Percentiles rank a stretch among this genome's conserved stretches.
phyloP scores from a whole-genome alignment of 148 eudicot genomes.

The Arctostaphylos glauca region DNA sequence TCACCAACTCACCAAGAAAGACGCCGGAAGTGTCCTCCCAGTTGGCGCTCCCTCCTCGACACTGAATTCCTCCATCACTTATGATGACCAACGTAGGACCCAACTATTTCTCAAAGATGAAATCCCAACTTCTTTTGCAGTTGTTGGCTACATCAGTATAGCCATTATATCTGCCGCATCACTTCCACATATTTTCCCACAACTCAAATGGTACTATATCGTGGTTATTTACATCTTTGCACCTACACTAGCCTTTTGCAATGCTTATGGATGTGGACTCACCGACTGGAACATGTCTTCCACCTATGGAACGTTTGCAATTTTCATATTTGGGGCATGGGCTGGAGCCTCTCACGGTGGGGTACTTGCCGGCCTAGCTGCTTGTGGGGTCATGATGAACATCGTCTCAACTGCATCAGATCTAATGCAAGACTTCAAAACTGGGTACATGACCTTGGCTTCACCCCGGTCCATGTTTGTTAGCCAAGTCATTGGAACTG shows the following conservation, averaged over 20 bases:
- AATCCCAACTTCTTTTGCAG: slow-evolving; percentile 72
- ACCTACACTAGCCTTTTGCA: slow-evolving; percentile 75
- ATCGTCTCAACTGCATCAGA: slow-evolving; percentile 70
- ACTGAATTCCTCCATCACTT: slow-evolving; percentile 29
- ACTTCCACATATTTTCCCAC: slow-evolving; percentile 71
- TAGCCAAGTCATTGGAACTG: slow-evolving; percentile 58
- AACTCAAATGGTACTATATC: slow-evolving; percentile 76
- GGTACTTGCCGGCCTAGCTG: slow-evolving; percentile 72
- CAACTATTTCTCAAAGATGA: slow-evolving; percentile 67
- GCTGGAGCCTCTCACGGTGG: slow-evolving; percentile 69
- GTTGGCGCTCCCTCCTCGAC: slow-evolving; percentile 24
- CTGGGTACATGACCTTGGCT: slow-evolving; percentile 68
- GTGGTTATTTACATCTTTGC: slow-evolving; percentile 61
- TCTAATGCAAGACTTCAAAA: slow-evolving; percentile 73
- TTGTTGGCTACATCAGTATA: slow-evolving; percentile 45
- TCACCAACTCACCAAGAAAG: slow-evolving; percentile 36
- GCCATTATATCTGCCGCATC: slow-evolving; percentile 45
- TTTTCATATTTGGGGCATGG: slow-evolving; percentile 77
- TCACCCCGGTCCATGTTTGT: slow-evolving; percentile 71
- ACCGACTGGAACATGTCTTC: slow-evolving; percentile 87
- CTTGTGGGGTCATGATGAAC: slow-evolving; percentile 91
- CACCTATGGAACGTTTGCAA: slow-evolving; percentile 77
- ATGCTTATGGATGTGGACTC: slow-evolving; percentile 88
- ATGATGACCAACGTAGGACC: slow-evolving; percentile 62
- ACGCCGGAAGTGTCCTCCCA: slow-evolving; percentile 31